Base-by-base conservation (phyloP, 371 early-diverging fungal genomes). In the Rhizopus microsporus region DNA sequence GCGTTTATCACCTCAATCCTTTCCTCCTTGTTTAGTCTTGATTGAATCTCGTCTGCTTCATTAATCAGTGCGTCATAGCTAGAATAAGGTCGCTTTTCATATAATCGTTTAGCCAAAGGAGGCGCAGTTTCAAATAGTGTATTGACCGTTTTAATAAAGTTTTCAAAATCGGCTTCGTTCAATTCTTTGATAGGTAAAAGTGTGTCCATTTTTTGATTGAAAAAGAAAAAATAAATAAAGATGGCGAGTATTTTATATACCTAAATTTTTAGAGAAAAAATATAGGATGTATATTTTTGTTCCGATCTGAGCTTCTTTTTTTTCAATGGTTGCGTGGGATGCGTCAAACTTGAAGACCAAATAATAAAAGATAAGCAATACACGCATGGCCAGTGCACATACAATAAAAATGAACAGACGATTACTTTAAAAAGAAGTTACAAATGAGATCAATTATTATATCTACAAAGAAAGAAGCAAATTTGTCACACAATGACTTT, bases 41-140 rank as follows among this genome's bases (percentile, higher is more conserved):
- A 50, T 42, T 75, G 72, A n/a, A 88, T 44, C 17, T 60, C 50
- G 49, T 74, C 74, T 23, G 87, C 84, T 51, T 68, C 71, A 63
- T 88, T 83, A 56, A 92, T 81, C 4, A 93, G 78, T 54, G 77
- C 59, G 12, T 67, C 62, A 66, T 89, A 93, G 52, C 87, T 80
- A 30, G 69, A 52, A 64, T 75, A 93, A 35, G 92, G 93, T 7
- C 90, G 84, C 15, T 73, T 70, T 48, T 83, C 79, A 56, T 84
- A 81, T 45, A 94, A 78, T 43, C 81, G 82, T 44, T 77, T 56
- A 30, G 92, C 89, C 23, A 95, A 82, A 38, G 93, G 90, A 7
- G 93, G 93, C 0, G 94, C 92, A 12, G 93, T 80, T 77, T 95
- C 94, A 62, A 94, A 95, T 38, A 94, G 82, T 30, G 85, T 75